Percentiles rank a stretch among this genome's conserved stretches.
Evolutionary conservation across 1,139 yeast genomes (phyloP).

Genomic region (Saccharomyces hybrid): DNA sequence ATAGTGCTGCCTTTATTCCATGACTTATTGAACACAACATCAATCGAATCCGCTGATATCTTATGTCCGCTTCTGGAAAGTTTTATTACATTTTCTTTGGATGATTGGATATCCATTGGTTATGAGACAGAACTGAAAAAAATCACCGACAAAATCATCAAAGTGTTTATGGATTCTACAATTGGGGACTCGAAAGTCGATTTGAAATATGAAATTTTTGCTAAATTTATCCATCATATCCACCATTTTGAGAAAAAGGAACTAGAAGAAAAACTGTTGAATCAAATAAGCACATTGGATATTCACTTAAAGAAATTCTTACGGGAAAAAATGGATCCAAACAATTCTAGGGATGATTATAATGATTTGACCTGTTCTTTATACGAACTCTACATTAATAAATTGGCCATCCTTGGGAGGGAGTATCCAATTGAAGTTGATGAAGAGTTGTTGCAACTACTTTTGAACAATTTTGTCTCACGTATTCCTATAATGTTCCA

Average conservation of each 20-base stretch:
- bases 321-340: conserved; percentile 9
- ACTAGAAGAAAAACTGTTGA: conserved; percentile 23
- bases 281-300: conserved; percentile 18
- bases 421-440: conserved; percentile 23
- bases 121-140: conserved; percentile 18
- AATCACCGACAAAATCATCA: conserved; percentile 18
- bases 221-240: conserved; percentile 18
- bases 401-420: conserved; percentile 25
- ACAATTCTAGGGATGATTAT: conserved; percentile 7
- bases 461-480: conserved; percentile 15
- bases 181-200: conserved; percentile 12
- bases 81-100: conserved; percentile 22
- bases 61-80: conserved; percentile 22
- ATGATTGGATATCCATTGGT: conserved; percentile 29
- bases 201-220: conserved; percentile 13
- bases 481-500: conserved; percentile 14
- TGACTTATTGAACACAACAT: conserved; percentile 19
- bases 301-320: conserved; percentile 23
- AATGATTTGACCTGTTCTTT: conserved; percentile 12
- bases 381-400: conserved; percentile 24
- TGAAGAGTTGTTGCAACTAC: conserved; percentile 14
- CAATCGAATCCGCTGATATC: conserved; percentile 22
- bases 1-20: conserved; percentile 21
- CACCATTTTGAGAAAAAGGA: conserved; percentile 17
- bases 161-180: conserved; percentile 18